Evolutionary conservation across 2,329 filamentous ascomycete species (phyloP).

Genomic region (Aureobasidium vineae): DNA sequence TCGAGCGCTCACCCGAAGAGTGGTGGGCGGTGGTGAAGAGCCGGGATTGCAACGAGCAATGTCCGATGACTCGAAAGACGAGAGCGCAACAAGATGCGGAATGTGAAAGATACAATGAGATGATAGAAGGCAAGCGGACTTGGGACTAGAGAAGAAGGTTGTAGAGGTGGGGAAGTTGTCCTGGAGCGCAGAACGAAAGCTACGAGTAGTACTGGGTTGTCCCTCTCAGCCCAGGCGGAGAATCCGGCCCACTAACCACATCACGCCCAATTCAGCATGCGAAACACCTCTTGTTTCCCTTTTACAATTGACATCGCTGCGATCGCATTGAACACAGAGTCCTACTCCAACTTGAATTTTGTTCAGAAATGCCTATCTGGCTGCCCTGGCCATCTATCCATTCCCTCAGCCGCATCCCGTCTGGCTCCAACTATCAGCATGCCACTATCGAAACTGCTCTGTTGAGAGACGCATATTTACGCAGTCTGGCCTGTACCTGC

Average conservation of each 20-base stretch:
- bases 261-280: conserved; percentile 27
- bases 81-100: conserved; percentile 11
- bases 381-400: conserved; percentile 15
- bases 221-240: conserved; percentile 16
- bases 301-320: background rate
- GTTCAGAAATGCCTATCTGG: background rate
- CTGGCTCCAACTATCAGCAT: background rate
- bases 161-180: conserved; percentile 19
- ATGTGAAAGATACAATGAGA: conserved; percentile 15
- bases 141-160: conserved; percentile 8
- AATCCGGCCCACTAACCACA: conserved; percentile 25
- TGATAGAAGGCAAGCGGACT: background rate
- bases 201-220: background rate
- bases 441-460: conserved; percentile 1
- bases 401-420: background rate
- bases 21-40: conserved; percentile 18
- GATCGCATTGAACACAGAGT: conserved; percentile 5
- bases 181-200: conserved; percentile 19
- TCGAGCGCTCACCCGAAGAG: conserved; percentile 16
- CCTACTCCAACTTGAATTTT: background rate
- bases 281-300: conserved; percentile 21
- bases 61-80: conserved; percentile 10
- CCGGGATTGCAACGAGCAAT: conserved; percentile 19
- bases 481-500: background rate
- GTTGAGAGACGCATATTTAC: conserved; percentile 2